Conservation (phyloP, 1,284 basidiomycete species). For the Puccinia horiana region DNA sequence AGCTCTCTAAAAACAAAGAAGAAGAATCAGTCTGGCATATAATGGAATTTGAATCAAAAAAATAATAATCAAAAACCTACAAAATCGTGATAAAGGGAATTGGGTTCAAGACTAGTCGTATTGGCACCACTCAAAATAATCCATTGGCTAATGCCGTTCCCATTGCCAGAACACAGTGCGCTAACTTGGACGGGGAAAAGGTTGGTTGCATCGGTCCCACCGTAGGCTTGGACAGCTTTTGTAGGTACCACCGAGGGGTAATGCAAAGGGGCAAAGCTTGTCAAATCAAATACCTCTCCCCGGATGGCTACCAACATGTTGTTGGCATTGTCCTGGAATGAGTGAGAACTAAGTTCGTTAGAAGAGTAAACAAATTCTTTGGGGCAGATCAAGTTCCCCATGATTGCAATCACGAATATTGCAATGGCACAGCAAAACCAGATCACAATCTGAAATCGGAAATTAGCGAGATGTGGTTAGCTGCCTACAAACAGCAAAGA, state of each 20-base stretch:
- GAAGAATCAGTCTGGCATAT: constrained; percentile 58
- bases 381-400: constrained; percentile 88
- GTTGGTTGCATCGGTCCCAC: constrained; percentile 72
- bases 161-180: constrained; percentile 85
- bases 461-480: constrained; percentile 3
- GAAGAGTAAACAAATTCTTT: constrained; percentile 85
- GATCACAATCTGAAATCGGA: constrained; percentile 69
- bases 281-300: constrained; percentile 87
- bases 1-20: constrained; percentile 36
- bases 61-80: constrained; percentile 45
- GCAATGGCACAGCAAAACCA: constrained; percentile 88
- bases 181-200: constrained; percentile 97
- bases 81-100: constrained; percentile 76
- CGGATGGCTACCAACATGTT: constrained; percentile 80
- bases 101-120: constrained; percentile 68
- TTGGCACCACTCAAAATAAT: constrained; percentile 78
- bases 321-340: constrained; percentile 67
- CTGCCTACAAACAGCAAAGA: not conserved
- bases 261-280: constrained; percentile 54
- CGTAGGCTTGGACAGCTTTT: constrained; percentile 78
- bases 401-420: constrained; percentile 86
- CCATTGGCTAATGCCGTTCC: constrained; percentile 78
- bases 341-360: constrained; percentile 74
- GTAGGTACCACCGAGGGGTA: constrained; percentile 67
- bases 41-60: not conserved